Evolutionary conservation across 2,329 filamentous ascomycete species (phyloP).

Genomic region (Coleophoma cylindrospora): DNA sequence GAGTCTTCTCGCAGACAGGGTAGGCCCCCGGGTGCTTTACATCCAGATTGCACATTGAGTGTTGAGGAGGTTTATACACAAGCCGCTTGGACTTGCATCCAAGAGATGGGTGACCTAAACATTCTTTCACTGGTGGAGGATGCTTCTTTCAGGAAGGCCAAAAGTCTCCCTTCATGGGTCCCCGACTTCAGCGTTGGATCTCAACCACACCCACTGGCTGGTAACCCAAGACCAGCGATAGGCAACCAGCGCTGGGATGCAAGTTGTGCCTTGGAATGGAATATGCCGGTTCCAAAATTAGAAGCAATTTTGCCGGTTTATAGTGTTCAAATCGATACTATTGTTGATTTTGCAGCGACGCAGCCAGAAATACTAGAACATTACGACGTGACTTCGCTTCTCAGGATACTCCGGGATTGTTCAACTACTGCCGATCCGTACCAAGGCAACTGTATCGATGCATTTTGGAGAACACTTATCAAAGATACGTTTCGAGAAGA

Average conservation of each 20-base stretch:
- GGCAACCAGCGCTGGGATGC: constrained; percentile 7
- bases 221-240: constrained; percentile 6
- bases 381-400: neutral
- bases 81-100: constrained; percentile 3
- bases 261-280: constrained; percentile 1
- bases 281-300: neutral
- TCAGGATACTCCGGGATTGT: neutral
- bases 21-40: neutral
- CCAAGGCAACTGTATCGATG: constrained; percentile 2
- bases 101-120: constrained; percentile 9
- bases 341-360: constrained; percentile 2
- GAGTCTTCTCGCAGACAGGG: neutral
- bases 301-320: neutral
- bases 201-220: constrained; percentile 3
- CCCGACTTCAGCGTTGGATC: constrained; percentile 8
- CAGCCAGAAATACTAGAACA: neutral
- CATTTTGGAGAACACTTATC: constrained; percentile 9
- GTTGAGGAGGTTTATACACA: constrained; percentile 4
- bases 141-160: neutral
- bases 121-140: constrained; percentile 12
- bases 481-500: constrained; percentile 7
- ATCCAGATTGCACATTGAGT: neutral
- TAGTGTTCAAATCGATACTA: neutral
- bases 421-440: neutral
- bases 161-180: constrained; percentile 10